These are phyloP conservation scores for Jacaranda copaia DNA, from an alignment of 257 asterid genomes.

Conservation along the genomic window DNA sequence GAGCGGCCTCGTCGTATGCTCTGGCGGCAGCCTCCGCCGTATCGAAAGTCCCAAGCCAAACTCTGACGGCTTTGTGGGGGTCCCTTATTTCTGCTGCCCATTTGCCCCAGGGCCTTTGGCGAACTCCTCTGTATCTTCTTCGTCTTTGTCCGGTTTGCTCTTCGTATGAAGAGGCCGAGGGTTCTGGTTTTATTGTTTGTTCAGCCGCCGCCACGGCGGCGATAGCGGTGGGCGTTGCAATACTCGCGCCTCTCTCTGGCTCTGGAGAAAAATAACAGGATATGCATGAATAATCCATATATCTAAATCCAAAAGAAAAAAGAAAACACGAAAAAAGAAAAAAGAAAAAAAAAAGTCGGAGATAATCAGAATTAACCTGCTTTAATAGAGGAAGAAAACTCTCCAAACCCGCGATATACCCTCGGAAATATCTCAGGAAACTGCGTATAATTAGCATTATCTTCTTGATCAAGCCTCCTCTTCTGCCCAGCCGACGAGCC, in stretches of 20 bases:
- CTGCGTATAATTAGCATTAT: constrained; percentile 40
- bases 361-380: constrained; percentile 42
- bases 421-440: constrained; percentile 31
- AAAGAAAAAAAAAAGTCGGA: not conserved
- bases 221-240: not conserved
- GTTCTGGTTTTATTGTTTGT: constrained; percentile 4
- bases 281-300: not conserved
- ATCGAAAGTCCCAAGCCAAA: constrained; percentile 92
- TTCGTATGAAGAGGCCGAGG: constrained; percentile 37
- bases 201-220: not conserved
- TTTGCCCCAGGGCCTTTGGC: constrained; percentile 97
- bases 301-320: not conserved
- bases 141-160: constrained; percentile 55
- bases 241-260: constrained; percentile 24
- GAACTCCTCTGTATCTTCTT: constrained; percentile 78
- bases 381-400: constrained; percentile 45
- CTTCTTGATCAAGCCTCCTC: constrained; percentile 59
- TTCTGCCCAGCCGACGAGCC: constrained; percentile 69
- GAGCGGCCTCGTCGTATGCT: constrained; percentile 91
- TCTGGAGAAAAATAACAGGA: constrained; percentile 31
- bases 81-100: constrained; percentile 97
- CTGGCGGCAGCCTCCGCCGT: constrained; percentile 94
- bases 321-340: not conserved
- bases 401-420: constrained; percentile 39
- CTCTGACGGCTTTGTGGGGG: constrained; percentile 87